Conservation (phyloP, 495 filamentous ascomycete species). For the Thozetella sp. region DNA sequence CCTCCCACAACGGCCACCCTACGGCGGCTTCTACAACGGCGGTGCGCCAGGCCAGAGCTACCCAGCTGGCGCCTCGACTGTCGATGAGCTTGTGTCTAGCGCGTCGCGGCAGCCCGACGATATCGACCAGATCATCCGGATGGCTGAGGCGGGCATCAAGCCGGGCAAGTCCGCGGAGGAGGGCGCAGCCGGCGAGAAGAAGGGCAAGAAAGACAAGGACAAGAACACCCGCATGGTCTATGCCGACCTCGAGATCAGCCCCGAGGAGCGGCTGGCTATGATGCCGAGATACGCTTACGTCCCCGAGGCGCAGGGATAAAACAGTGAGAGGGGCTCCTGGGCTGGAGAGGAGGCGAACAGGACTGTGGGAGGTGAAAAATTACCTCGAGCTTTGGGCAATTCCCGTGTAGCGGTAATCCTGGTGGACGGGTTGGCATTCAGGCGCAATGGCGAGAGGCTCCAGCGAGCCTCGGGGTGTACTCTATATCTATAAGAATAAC, state of each 20-base stretch:
- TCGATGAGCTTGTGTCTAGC: slow-evolving; percentile 65
- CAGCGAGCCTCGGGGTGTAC: no score
- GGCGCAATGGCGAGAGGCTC: no score
- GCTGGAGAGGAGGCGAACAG: no score
- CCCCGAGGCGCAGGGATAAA: slow-evolving; percentile 38
- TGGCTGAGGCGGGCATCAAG: slow-evolving; percentile 58
- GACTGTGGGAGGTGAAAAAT: no score
- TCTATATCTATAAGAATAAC: no score
- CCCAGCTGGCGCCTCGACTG: slow-evolving; percentile 43
- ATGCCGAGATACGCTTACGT: slow-evolving; percentile 76
- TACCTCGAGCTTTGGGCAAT: no score
- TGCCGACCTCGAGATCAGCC: slow-evolving; percentile 74
- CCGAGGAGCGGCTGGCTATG: slow-evolving; percentile 84
- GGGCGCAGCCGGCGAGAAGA: slow-evolving; percentile 57
- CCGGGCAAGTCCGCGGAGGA: slow-evolving; percentile 42
- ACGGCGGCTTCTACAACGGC: slow-evolving; percentile 14
- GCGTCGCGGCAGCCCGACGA: slow-evolving; percentile 51
- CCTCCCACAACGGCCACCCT: slow-evolving; percentile 15
- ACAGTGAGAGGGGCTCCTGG: no score
- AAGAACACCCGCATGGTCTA: slow-evolving; percentile 76
- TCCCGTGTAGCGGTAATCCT: no score
- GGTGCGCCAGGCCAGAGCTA: slow-evolving; percentile 14
- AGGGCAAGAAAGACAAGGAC: slow-evolving; percentile 70
- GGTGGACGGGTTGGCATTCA: no score
- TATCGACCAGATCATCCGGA: slow-evolving; percentile 59